Conservation (phyloP, 371 early-diverging fungal species). For the Blakeslea trispora region DNA sequence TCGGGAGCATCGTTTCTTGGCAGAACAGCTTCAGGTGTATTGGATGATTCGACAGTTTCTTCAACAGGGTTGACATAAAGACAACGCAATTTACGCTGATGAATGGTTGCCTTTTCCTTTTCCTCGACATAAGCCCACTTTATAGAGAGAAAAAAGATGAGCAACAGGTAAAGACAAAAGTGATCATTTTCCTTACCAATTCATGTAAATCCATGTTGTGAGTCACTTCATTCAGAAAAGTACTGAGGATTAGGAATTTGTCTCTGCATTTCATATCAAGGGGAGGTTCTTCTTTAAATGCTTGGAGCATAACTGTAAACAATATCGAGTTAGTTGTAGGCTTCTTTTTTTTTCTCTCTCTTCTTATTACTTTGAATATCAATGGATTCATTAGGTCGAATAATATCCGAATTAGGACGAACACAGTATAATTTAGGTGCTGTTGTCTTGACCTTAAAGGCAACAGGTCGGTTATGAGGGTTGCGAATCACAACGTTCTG, state of each 20-base stretch:
- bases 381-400: constrained; percentile 59
- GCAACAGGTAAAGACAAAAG: background rate
- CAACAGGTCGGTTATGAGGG: constrained; percentile 55
- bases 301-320: constrained; percentile 72
- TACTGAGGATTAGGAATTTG: constrained; percentile 82
- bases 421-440: constrained; percentile 92
- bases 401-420: constrained; percentile 82
- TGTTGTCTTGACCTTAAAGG: constrained; percentile 93
- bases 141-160: background rate
- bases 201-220: constrained; percentile 44
- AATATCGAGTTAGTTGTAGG: too few species aligned
- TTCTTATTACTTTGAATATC: constrained; percentile 64
- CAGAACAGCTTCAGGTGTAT: constrained; percentile 2
- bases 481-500: constrained; percentile 60
- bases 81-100: constrained; percentile 24
- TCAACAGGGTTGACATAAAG: constrained; percentile 7
- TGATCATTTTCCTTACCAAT: constrained; percentile 24
- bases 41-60: background rate
- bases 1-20: background rate
- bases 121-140: constrained; percentile 25
- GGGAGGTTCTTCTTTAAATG: constrained; percentile 72
- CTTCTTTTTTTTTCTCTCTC: too few species aligned
- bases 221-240: constrained; percentile 21
- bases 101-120: constrained; percentile 10
- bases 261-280: constrained; percentile 76